Evolutionary conservation across 768 basidiomycete species (phyloP), one percentile per base, ranked within the genome.

Genomic region (Agrocybe chaxingu): DNA sequence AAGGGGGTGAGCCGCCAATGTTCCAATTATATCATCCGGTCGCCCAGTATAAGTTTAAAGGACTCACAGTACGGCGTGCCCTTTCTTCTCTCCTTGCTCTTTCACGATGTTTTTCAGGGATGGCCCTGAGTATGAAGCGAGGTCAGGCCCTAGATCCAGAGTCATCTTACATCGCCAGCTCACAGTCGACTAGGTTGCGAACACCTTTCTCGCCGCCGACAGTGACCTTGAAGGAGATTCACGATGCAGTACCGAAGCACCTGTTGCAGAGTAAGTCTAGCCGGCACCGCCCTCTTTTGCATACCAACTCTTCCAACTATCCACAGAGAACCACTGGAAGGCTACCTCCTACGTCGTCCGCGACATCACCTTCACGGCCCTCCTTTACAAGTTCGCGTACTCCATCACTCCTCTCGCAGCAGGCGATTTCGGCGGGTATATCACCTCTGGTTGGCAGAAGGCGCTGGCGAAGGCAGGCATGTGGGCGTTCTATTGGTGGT

Each of bases 401-500:
- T 66, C 59, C 10, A 79, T 82, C 54, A 63, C 70, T 10, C 69
- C 70, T n/a, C 68, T 70, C 63, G 65, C 68, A 13, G 61, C 61
- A 35, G 62, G 58, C 16, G 59, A 69, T 47, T 75, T 76, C 55
- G 68, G 69, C n/a, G 75, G 74, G 10, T 63, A 61, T 48, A 57
- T 75, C 19, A 60, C 62, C 7, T 53, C 62, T 31, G 57, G 57
- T 41, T 68, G 63, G 66, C 58, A 61, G 35, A 69, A 71, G 45
- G 24, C 54, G 2, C 24, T 68, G 3, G 47, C 73, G 18, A 70
- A 71, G 41, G 45, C 59, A 3, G 38, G 57, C 5, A 58, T 80
- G 11, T 82, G 80, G 80, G 47, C 66, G 8, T 43, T 59, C 3
- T 82, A 80, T 58, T 80, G 74, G 70, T 72, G 74, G 71, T 60